phyloP scores from a whole-genome alignment of 352 stramenopile species.

The Phytophthora crassamura region DNA sequence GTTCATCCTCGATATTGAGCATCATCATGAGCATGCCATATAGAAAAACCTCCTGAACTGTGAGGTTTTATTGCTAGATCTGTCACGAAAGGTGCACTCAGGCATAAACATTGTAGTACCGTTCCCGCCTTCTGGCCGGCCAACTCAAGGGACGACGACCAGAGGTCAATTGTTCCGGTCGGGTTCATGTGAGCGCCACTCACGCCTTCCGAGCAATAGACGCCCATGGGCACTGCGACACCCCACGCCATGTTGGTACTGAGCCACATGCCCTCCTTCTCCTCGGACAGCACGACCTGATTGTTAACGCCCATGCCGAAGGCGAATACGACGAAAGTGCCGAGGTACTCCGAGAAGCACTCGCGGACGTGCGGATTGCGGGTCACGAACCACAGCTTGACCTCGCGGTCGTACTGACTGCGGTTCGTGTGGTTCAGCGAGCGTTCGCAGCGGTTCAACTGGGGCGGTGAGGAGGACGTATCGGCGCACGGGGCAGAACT shows the following conservation, averaged over 20 bases:
- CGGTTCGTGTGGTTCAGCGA: constrained; percentile 30
- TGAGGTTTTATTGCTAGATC: too few species aligned
- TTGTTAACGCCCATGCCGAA: constrained; percentile 35
- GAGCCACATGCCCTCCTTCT: constrained; percentile 27
- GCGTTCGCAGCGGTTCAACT: constrained; percentile 31
- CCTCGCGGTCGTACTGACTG: constrained; percentile 22
- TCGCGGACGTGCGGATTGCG: constrained; percentile 18
- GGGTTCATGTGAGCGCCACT: constrained; percentile 25
- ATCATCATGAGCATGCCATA: too few species aligned
- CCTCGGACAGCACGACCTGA: constrained; percentile 20
- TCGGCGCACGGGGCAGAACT: too few species aligned
- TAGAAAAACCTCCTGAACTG: too few species aligned
- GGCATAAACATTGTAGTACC: too few species aligned
- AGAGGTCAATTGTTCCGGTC: constrained; percentile 12
- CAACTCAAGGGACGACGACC: too few species aligned
- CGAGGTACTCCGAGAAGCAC: constrained; percentile 19
- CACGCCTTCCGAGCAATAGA: constrained; percentile 27
- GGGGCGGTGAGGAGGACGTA: too few species aligned
- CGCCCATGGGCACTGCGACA: constrained; percentile 23
- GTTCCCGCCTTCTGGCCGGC: too few species aligned
- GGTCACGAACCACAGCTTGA: constrained; percentile 26
- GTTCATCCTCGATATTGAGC: too few species aligned
- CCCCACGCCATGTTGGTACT: constrained; percentile 31
- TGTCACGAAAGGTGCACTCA: too few species aligned
- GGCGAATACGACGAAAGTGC: constrained; percentile 28